Evolutionary conservation across 352 stramenopile genomes (phyloP).

Genomic region (Globisporangium solare): DNA sequence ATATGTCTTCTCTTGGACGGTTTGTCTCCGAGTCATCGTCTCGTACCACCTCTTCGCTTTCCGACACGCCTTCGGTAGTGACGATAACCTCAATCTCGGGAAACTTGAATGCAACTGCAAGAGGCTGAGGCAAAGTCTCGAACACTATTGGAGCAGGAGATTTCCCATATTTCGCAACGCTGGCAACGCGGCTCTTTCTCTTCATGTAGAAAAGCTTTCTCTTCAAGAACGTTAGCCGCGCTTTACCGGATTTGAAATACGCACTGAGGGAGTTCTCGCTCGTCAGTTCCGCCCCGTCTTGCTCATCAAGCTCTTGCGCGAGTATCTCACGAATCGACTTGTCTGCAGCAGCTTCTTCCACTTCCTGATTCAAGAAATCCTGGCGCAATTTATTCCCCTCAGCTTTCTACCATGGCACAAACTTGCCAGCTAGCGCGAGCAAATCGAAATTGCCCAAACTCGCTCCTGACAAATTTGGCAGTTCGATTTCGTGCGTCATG

Average conservation of each 20-base stretch:
- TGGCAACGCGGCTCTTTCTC: conserved; percentile 30
- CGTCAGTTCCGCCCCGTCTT: conserved; percentile 1
- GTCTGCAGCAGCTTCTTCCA: conserved; percentile 35
- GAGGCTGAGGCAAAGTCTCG: conserved; percentile 28
- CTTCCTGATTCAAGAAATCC: conserved; percentile 47
- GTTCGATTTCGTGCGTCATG: conserved; percentile 46
- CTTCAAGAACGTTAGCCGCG: conserved; percentile 41
- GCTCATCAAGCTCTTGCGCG: conserved; percentile 18
- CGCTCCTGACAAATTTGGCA: conserved; percentile 40
- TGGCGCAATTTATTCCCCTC: conserved; percentile 41
- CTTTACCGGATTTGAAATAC: conserved; percentile 43
- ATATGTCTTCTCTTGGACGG: conserved; percentile 6
- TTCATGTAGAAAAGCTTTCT: conserved; percentile 47
- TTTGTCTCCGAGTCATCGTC: conserved; percentile 12
- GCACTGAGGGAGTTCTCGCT: conserved; percentile 31
- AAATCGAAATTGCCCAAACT: conserved; percentile 42
- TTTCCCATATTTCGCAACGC: conserved; percentile 41
- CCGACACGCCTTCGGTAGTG: conserved; percentile 4
- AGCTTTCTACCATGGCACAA: conserved; percentile 55
- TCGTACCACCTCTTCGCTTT: conserved; percentile 14
- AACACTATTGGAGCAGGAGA: conserved; percentile 38
- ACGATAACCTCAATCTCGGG: conserved; percentile 3
- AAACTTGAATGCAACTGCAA: conserved; percentile 31
- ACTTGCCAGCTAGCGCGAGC: conserved; percentile 36
- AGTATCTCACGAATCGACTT: conserved; percentile 32